Evolutionary conservation across 2,329 filamentous ascomycete species (phyloP).

Genomic region (Botrytis tulipae): DNA sequence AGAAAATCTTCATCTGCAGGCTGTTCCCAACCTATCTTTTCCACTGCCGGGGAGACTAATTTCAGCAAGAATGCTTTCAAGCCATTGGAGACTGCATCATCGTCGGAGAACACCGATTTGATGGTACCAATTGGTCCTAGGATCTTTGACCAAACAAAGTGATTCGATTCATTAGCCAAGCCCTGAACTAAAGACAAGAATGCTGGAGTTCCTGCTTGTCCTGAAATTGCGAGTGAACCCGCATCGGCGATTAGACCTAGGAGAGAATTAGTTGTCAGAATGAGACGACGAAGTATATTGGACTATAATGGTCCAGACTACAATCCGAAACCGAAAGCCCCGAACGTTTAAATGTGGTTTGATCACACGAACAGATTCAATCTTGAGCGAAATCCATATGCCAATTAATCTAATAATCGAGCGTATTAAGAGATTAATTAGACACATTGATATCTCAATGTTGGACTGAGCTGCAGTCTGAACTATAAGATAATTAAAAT

Average conservation of each 20-base stretch:
- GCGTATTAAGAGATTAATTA: background rate
- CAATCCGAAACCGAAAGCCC: background rate
- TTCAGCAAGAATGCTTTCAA: conserved; percentile 77
- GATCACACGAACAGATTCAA: background rate
- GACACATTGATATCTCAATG: background rate
- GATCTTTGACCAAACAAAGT: conserved; percentile 86
- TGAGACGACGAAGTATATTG: background rate
- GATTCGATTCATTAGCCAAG: conserved; percentile 79
- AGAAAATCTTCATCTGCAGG: conserved; percentile 77
- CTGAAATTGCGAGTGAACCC: conserved; percentile 82
- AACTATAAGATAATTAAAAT: background rate
- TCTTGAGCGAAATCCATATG: background rate
- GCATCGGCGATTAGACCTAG: conserved; percentile 75
- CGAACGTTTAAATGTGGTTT: background rate
- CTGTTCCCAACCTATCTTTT: conserved; percentile 84
- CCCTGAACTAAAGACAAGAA: conserved; percentile 81
- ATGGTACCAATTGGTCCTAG: conserved; percentile 72
- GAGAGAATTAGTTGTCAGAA: background rate
- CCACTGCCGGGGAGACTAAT: conserved; percentile 71
- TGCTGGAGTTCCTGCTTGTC: conserved; percentile 76
- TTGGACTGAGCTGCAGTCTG: background rate
- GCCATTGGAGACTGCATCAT: conserved; percentile 67
- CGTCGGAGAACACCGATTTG: conserved; percentile 80
- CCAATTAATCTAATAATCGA: background rate
- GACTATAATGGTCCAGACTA: background rate